Conservation (phyloP, 805 yeast genomes). For the Yarrowia keelungensis region DNA sequence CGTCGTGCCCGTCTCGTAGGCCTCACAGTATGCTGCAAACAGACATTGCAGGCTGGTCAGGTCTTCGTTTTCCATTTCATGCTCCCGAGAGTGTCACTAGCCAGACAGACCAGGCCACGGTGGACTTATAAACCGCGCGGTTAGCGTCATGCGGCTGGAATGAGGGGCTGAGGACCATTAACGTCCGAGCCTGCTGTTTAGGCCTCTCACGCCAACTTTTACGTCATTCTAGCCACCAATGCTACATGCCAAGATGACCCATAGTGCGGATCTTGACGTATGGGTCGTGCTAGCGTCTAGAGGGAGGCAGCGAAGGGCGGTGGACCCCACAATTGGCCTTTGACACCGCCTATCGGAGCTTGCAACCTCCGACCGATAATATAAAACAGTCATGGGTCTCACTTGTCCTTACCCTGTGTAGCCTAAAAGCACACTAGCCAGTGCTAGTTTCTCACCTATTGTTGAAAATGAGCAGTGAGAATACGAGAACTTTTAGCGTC, state of each 20-base stretch:
- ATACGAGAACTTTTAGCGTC: background rate
- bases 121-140: conserved; percentile 11
- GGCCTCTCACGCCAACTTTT: background rate
- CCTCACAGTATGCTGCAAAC: conserved; percentile 25
- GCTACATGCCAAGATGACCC: background rate
- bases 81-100: background rate
- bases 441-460: conserved; percentile 4
- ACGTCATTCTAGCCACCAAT: background rate
- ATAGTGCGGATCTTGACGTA: background rate
- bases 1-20: conserved; percentile 5
- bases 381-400: conserved; percentile 14
- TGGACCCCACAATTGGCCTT: background rate
- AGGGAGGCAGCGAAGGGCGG: background rate
- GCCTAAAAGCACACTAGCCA: conserved; percentile 16
- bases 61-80: conserved; percentile 21
- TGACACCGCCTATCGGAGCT: background rate
- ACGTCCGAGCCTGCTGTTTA: background rate
- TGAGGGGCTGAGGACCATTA: conserved; percentile 21
- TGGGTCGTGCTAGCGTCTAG: background rate
- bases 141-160: conserved; percentile 27
- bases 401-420: conserved; percentile 3
- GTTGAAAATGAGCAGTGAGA: background rate
- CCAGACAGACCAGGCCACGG: background rate
- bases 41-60: conserved; percentile 12
- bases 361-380: conserved; percentile 1